Evolutionary conservation across 179 eudicot species (phyloP), one percentile per base, ranked within the genome.

Genomic region (Amaranthus tricolor): DNA sequence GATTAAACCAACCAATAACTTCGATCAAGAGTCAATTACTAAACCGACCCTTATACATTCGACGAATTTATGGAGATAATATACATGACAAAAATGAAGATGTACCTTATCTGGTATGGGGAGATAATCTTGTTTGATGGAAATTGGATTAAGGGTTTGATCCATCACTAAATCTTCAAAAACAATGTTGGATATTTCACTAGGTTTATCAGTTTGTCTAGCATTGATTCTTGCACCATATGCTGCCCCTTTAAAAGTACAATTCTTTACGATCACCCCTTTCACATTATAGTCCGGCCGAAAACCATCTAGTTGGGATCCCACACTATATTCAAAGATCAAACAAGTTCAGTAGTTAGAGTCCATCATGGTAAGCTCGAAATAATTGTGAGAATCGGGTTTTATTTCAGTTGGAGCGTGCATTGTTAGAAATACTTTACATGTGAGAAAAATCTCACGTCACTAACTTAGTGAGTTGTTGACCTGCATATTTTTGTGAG

Each of bases 221-320:
- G 91, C 84, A 48, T 85, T 85, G 82, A 91, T 83, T 61, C 90
- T 83, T 10, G 84, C 90, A 6, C 94, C 97, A 63, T 78, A 84
- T 19, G 82, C 20, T 4, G 89, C 82, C 3, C 74, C 74, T 16
- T 43, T 74, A 64, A 91, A 55, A 3, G 89, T 91, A 65, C 92
- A 88, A 24, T 86, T 83, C 56, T 48, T 65, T 2, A 91, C 79
- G 4, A 14, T 58, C 2, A 91, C 74, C 10, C 83, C 79, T 2
- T 21, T 77, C 52, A 91, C 86, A 55, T 82, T 76, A 55, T 70
- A 64, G 14, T 70, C 68, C 0, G 63, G 72, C 21, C 54, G 70
- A 9, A n/a, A 17, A 11, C 54, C 54, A 13, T 68, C 73, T 7
- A 62, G 66, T 55, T 74, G 82, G 13, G 82, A 51, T n/a, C 82